phyloP scores from a whole-genome alignment of 768 basidiomycete species.

The Suillus subaureus region DNA sequence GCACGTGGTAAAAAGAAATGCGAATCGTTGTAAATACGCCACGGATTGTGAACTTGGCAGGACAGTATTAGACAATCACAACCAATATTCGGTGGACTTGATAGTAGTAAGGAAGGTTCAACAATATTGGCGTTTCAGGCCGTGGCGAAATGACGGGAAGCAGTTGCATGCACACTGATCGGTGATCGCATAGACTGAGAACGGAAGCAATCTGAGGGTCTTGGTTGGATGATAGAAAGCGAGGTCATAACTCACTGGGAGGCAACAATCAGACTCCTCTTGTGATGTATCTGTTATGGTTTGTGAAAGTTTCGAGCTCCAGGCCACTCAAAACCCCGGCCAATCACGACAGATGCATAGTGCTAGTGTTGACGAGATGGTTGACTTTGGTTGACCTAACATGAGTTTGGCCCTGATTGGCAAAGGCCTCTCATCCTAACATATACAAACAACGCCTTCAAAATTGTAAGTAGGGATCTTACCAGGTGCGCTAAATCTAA shows the following conservation, averaged over 20 bases:
- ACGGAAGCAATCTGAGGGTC: background rate
- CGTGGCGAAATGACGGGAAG: background rate
- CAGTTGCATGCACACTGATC: background rate
- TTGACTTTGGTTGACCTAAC: background rate
- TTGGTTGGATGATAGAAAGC: background rate
- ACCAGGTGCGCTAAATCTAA: background rate
- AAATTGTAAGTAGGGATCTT: background rate
- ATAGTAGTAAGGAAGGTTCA: background rate
- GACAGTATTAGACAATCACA: background rate
- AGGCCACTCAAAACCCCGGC: rapidly evolving
- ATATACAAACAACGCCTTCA: constrained; percentile 6
- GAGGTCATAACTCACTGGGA: background rate
- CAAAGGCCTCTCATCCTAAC: constrained; percentile 3
- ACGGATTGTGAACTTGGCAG: background rate
- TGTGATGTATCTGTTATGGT: background rate
- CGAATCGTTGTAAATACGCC: background rate
- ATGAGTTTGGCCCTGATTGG: background rate
- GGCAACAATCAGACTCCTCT: background rate
- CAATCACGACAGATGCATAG: background rate
- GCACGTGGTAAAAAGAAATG: background rate
- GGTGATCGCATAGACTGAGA: background rate
- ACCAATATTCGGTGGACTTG: background rate
- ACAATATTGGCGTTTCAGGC: background rate
- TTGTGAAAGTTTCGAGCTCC: background rate
- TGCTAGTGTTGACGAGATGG: background rate